These are phyloP conservation scores for Candida parachauliodes DNA, from an alignment of 805 yeast species.

Conservation along the genomic window DNA sequence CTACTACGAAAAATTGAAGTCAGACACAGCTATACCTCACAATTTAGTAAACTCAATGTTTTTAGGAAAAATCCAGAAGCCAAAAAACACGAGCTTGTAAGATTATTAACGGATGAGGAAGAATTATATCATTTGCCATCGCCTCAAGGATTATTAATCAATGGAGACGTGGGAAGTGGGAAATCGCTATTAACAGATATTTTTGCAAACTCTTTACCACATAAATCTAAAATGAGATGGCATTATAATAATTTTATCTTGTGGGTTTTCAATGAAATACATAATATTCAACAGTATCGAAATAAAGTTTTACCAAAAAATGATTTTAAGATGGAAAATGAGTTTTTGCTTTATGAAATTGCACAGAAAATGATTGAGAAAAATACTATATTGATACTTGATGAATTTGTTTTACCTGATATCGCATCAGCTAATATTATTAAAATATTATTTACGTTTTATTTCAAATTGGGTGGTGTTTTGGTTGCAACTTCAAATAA, in stretches of 20 bases:
- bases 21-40: constrained; percentile 24
- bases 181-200: constrained; percentile 72
- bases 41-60: constrained; percentile 17
- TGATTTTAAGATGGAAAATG: constrained; percentile 47
- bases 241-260: constrained; percentile 69
- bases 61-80: constrained; percentile 30
- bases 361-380: constrained; percentile 60
- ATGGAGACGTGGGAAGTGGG: constrained; percentile 73
- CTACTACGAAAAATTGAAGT: constrained; percentile 31
- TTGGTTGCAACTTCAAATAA: constrained; percentile 71
- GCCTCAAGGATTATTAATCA: constrained; percentile 61
- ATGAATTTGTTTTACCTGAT: constrained; percentile 77
- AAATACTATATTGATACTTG: constrained; percentile 59
- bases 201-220: constrained; percentile 64
- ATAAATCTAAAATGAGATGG: constrained; percentile 61
- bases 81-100: constrained; percentile 40
- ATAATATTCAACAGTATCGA: constrained; percentile 47
- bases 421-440: constrained; percentile 70
- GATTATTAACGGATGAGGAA: constrained; percentile 56
- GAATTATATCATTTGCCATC: constrained; percentile 50
- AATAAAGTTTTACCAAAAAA: constrained; percentile 16
- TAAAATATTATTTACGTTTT: constrained; percentile 61
- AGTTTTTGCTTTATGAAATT: constrained; percentile 60
- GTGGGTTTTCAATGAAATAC: constrained; percentile 64
- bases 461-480: constrained; percentile 72